A percentile compares a stretch with the other conserved stretches of the same genome.
phyloP scores from a whole-genome alignment of 441 rosid genomes.

The Gossypium davidsonii region DNA sequence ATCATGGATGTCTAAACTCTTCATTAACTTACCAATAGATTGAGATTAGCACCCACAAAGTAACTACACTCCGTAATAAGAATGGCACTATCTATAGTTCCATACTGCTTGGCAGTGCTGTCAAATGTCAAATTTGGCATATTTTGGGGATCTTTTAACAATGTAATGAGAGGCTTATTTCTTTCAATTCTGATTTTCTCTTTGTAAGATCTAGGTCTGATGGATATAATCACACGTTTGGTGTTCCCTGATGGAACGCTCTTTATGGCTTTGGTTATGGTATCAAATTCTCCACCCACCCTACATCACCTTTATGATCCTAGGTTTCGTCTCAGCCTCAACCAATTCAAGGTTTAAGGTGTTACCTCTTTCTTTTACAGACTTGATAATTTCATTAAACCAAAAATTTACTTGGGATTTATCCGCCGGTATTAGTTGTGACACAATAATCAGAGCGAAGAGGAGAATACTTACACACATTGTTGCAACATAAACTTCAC shows the following conservation, averaged over 20 bases:
- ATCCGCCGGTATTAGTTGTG: slow-evolving; percentile 20
- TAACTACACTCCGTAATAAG: slow-evolving; percentile 39
- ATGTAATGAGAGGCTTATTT: slow-evolving; percentile 33
- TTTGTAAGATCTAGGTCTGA: neutral
- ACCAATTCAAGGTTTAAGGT: slow-evolving; percentile 28
- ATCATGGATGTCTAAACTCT: too few relatives aligned
- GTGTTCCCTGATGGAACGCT: too few relatives aligned
- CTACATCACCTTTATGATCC: slow-evolving; percentile 26
- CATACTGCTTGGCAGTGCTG: slow-evolving; percentile 40
- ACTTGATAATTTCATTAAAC: slow-evolving; percentile 26
- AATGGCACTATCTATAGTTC: slow-evolving; percentile 66
- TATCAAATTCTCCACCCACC: slow-evolving; percentile 44
- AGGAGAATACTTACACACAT: slow-evolving; percentile 9
- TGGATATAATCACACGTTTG: too few relatives aligned
- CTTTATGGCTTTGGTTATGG: slow-evolving; percentile 11
- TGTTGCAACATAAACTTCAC: neutral
- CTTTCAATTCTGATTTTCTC: slow-evolving; percentile 37
- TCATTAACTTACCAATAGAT: slow-evolving; percentile 29
- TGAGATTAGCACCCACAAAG: slow-evolving; percentile 50
- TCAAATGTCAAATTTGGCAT: slow-evolving; percentile 36
- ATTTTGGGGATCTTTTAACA: slow-evolving; percentile 19
- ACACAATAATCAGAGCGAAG: slow-evolving; percentile 1
- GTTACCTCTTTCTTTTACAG: slow-evolving; percentile 2
- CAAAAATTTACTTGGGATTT: slow-evolving; percentile 13
- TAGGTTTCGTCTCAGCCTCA: slow-evolving; percentile 17